A percentile compares a stretch with the other conserved stretches of the same genome.
phyloP scores from a whole-genome alignment of 139 green algal genomes.

The Auxenochlorella pyrenoidosa region DNA sequence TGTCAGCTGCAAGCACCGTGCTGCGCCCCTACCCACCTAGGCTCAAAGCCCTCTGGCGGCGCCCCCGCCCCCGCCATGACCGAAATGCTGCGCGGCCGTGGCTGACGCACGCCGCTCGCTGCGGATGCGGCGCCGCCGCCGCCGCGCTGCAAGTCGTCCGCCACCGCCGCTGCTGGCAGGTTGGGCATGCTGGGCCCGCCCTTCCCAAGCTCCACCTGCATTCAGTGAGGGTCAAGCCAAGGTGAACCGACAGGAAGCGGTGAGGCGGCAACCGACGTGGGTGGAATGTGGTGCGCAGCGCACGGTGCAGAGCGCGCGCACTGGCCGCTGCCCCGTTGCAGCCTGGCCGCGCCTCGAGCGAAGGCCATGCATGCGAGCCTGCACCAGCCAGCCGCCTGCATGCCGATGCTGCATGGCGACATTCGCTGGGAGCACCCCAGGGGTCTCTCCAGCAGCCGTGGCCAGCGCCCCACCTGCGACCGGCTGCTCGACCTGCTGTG shows the following conservation, averaged over 20 bases:
- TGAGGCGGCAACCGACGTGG: too few species aligned
- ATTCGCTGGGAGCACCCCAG: too few species aligned
- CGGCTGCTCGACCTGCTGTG: conserved; percentile 39
- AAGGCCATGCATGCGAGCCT: too few species aligned
- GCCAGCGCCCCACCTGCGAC: background rate
- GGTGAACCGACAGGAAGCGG: too few species aligned
- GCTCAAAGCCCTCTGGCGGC: background rate
- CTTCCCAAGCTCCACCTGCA: background rate
- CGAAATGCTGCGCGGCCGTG: conserved; percentile 23
- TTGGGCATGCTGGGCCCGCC: conserved; percentile 20
- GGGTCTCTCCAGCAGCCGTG: background rate
- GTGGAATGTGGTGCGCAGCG: too few species aligned
- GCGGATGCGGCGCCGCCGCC: background rate
- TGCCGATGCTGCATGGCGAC: too few species aligned
- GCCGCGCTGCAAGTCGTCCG: conserved; percentile 1
- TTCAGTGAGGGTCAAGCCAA: background rate
- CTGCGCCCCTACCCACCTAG: conserved; percentile 6
- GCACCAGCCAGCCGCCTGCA: too few species aligned
- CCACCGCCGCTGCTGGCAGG: background rate
- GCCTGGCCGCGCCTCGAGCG: too few species aligned
- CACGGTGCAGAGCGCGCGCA: too few species aligned
- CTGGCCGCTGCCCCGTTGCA: too few species aligned
- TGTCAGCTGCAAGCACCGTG: too few species aligned
- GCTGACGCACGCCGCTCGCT: conserved; percentile 4
- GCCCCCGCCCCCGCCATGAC: conserved; percentile 17